phyloP scores from a whole-genome alignment of 2,329 filamentous ascomycete species.

The Scedosporium aurantiacum region DNA sequence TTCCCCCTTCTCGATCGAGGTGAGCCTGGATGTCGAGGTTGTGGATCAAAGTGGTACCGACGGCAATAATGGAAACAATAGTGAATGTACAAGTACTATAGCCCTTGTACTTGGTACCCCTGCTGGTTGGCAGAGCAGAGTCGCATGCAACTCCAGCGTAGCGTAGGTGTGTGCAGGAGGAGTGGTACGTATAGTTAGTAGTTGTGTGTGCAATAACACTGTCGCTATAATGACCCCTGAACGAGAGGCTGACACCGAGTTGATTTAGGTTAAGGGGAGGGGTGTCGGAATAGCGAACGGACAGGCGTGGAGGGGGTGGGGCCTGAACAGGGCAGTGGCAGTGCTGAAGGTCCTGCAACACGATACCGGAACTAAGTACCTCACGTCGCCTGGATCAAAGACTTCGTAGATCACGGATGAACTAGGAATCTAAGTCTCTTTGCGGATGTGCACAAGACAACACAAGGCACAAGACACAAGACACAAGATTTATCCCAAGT shows the following conservation, averaged over 20 bases:
- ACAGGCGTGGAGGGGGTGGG: not conserved
- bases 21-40: not conserved
- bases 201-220: not conserved
- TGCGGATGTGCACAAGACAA: not conserved
- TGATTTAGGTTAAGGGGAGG: not conserved
- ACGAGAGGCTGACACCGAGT: not conserved
- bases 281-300: not conserved
- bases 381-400: not conserved
- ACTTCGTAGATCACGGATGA: not conserved
- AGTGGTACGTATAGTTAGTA: not conserved
- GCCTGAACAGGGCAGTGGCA: constrained; percentile 3
- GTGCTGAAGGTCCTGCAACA: constrained; percentile 2
- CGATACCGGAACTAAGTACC: not conserved
- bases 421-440: not conserved
- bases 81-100: constrained; percentile 2
- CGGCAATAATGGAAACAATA: not conserved
- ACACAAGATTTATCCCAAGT: not conserved
- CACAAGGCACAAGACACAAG: not conserved
- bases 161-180: not conserved
- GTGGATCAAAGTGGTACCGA: not conserved
- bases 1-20: not conserved
- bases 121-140: not conserved
- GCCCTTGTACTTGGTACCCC: constrained; percentile 3
- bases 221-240: not conserved
- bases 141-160: not conserved